phyloP scores from a whole-genome alignment of 371 early-diverging fungal species.

The Mortierella sp. region DNA sequence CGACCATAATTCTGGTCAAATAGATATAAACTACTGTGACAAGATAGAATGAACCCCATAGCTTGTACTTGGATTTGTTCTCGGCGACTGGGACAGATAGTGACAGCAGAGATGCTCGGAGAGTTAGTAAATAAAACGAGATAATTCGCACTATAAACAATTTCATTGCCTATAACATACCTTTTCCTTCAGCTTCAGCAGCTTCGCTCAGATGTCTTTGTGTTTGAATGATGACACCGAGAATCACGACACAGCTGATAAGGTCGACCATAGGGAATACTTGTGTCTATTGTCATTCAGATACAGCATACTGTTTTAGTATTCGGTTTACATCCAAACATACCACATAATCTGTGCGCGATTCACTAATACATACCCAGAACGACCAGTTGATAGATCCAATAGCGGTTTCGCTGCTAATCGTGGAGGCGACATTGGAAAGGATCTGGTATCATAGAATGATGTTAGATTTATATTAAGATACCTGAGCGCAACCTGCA shows the following conservation, averaged over 20 bases:
- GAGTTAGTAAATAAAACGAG: background rate
- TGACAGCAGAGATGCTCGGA: background rate
- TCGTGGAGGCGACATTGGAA: slow-evolving; percentile 65
- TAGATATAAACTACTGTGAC: slow-evolving; percentile 69
- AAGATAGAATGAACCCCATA: slow-evolving; percentile 71
- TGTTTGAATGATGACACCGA: slow-evolving; percentile 70
- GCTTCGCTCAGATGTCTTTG: slow-evolving; percentile 63
- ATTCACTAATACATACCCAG: slow-evolving; percentile 58
- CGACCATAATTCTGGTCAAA: slow-evolving; percentile 65
- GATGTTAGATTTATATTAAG: background rate
- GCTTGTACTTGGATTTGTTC: slow-evolving; percentile 64
- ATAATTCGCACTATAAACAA: no score
- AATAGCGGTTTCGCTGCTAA: slow-evolving; percentile 64
- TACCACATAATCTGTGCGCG: background rate
- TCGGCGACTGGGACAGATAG: slow-evolving; percentile 52
- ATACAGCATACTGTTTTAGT: background rate
- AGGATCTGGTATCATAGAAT: slow-evolving; percentile 39
- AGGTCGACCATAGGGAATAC: slow-evolving; percentile 65
- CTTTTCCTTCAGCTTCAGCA: slow-evolving; percentile 66
- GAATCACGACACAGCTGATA: slow-evolving; percentile 61
- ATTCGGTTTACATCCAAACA: no score
- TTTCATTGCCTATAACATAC: slow-evolving; percentile 25
- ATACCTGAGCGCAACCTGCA: background rate
- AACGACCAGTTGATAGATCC: slow-evolving; percentile 66
- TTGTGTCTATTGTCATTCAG: slow-evolving; percentile 50